These are phyloP conservation scores for Phialophora expanda DNA, from an alignment of 2,329 filamentous ascomycete species.

Conservation along the genomic window DNA sequence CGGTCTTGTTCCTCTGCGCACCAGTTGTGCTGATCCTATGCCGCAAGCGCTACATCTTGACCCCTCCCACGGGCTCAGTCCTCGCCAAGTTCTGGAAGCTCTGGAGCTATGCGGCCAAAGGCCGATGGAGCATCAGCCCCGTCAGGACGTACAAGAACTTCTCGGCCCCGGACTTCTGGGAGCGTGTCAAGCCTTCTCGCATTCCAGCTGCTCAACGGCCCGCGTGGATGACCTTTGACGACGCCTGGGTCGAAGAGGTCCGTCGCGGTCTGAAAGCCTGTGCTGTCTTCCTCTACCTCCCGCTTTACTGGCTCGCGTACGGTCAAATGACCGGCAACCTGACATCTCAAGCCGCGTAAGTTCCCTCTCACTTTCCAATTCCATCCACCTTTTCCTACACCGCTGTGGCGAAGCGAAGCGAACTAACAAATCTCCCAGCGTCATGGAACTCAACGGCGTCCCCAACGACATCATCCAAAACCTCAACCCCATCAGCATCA, in stretches of 20 bases:
- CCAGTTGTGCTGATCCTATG: constrained; percentile 66
- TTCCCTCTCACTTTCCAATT: not conserved
- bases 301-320: constrained; percentile 63
- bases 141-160: constrained; percentile 62
- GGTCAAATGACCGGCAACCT: constrained; percentile 63
- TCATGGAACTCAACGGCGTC: constrained; percentile 58
- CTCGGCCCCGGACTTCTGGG: constrained; percentile 68
- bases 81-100: constrained; percentile 70
- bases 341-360: constrained; percentile 57
- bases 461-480: constrained; percentile 63
- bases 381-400: too few relatives aligned
- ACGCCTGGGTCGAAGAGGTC: constrained; percentile 81
- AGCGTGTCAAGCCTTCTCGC: constrained; percentile 69
- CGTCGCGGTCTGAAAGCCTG: constrained; percentile 71
- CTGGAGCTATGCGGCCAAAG: constrained; percentile 66
- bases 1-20: constrained; percentile 65
- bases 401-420: not conserved
- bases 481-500: constrained; percentile 59
- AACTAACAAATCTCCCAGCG: constrained; percentile 34
- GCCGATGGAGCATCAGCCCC: constrained; percentile 66
- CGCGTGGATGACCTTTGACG: constrained; percentile 79
- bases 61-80: constrained; percentile 73
- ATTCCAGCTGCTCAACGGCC: constrained; percentile 65
- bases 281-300: constrained; percentile 68
- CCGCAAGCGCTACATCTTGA: constrained; percentile 66